Base-by-base conservation (phyloP, 345 rosid species). In the Acer yangbiense region DNA sequence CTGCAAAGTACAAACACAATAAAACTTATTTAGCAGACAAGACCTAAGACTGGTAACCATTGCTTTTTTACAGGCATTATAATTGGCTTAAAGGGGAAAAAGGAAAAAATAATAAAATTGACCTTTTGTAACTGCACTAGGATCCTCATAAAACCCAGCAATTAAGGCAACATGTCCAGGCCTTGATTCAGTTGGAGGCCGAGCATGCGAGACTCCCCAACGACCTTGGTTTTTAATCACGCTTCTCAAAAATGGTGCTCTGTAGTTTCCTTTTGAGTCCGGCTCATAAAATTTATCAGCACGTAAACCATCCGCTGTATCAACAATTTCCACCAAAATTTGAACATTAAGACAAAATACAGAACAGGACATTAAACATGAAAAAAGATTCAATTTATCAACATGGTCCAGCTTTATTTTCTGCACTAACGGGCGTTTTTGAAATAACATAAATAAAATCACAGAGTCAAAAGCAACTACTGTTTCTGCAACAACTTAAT, bases 201-300 rank as follows among this genome's bases (percentile, higher is more conserved):
- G 93, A 85, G 99, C 99, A 85, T 95, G 99, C 71, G 99, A 95
- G 17, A 95, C 98, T 73, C 97, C 99, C 99, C 99, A 95, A 41
- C 96, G 89, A 29, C 99, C 99, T 72, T 84, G 88, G 64, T 82
- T 86, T 79, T 90, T 88, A 9, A 95, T 92, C 46, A 93, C 75
- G 86, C 85, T 90, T 76, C 98, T 91, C 81, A 92, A 77, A 87
- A 95, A 95, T 8, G 98, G 99, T 60, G 98, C 98, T 88, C 99
- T 90, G 68, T 85, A 88, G 27, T 81, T 82, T 64, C 97, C 94
- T 29, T 88, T 86, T 0, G 52, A 83, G 84, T 93, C 99, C 7
- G 96, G 96, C 92, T 95, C 99, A 77, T 78, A 95, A 81, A 95
- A 95, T 82, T 93, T 95, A 84, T 95, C 99, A 76, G 98, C 98